Conservation (phyloP, 73 alveolate species). For the Uronychia binucleata region DNA sequence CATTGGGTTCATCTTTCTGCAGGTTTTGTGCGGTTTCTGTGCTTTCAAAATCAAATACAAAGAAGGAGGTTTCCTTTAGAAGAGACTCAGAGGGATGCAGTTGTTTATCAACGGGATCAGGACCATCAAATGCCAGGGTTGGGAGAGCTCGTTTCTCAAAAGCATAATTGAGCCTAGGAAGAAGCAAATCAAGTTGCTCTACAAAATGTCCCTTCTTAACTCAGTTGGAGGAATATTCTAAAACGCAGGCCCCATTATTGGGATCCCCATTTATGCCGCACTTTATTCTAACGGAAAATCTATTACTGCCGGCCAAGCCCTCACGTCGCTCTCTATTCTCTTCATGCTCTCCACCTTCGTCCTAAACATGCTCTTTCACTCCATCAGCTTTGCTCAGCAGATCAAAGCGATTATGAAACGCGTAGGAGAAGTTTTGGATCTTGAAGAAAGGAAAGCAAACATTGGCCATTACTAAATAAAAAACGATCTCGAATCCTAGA, state of each 20-base stretch:
- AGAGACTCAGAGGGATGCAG: background rate
- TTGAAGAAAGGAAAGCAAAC: too few species aligned
- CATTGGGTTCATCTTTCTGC: background rate
- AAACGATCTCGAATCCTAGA: too few species aligned
- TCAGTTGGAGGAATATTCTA: background rate
- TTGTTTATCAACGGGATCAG: conserved; percentile 14
- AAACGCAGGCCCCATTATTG: background rate
- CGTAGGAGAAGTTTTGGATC: background rate
- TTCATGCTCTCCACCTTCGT: background rate
- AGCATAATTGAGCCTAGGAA: background rate
- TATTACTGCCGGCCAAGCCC: background rate
- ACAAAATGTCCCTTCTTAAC: background rate
- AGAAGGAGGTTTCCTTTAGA: background rate
- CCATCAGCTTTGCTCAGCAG: background rate
- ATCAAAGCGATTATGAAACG: background rate
- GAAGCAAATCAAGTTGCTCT: background rate
- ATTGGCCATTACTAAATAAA: too few species aligned
- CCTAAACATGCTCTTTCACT: background rate
- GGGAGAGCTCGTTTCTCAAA: conserved; percentile 7
- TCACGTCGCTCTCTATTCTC: background rate
- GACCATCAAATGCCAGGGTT: conserved; percentile 21
- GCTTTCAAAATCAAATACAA: background rate
- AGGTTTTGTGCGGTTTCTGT: background rate
- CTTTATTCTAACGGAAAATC: background rate
- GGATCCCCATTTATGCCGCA: background rate